These are phyloP conservation scores for Ganoderma boninense DNA, from an alignment of 1,284 basidiomycete genomes.

Conservation along the genomic window DNA sequence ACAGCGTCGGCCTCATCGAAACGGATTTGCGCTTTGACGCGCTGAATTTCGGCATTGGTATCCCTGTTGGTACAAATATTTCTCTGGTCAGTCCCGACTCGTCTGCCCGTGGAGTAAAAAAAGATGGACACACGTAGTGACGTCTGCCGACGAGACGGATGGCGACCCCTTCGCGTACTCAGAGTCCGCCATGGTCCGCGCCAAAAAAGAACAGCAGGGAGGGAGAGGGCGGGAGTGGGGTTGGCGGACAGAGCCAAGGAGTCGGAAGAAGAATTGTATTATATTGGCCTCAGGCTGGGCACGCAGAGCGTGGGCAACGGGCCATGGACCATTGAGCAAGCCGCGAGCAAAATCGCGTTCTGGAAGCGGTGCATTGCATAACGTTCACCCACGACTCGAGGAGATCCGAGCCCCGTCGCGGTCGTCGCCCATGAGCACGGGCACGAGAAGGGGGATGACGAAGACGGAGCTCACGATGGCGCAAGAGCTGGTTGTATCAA, in stretches of 20 bases:
- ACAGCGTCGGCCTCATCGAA: constrained; percentile 7
- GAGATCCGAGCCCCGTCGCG: not conserved
- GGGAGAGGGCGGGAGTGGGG: not conserved
- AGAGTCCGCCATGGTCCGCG: not conserved
- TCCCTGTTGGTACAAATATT: not conserved
- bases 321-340: constrained; percentile 8
- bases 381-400: not conserved
- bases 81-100: not conserved
- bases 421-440: not conserved
- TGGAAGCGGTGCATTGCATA: constrained; percentile 3
- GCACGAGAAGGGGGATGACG: not conserved
- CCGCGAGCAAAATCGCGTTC: not conserved
- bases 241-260: not conserved
- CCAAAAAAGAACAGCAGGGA: not conserved
- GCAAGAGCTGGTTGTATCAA: not conserved
- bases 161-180: not conserved
- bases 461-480: not conserved
- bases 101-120: no score
- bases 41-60: no score
- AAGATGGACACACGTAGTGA: not conserved
- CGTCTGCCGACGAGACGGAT: not conserved
- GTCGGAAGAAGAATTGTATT: not conserved
- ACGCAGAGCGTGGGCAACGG: not conserved
- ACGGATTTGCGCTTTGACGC: no score
- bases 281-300: not conserved